These are phyloP conservation scores for Termitomyces sp. DNA, from an alignment of 768 basidiomycete species.

Conservation along the genomic window DNA sequence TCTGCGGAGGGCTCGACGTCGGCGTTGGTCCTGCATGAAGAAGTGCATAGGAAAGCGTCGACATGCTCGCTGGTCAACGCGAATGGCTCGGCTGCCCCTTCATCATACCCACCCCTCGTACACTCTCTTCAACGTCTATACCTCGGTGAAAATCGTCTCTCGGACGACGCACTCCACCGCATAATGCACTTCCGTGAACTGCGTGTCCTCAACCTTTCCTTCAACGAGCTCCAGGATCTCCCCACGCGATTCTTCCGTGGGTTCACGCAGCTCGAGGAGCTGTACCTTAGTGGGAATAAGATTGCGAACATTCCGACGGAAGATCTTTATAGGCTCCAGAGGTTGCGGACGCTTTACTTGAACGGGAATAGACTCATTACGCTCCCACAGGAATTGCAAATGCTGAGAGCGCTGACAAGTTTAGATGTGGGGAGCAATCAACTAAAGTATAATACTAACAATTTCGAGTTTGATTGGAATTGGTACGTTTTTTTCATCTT, in stretches of 20 bases:
- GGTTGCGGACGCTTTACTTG: conserved; percentile 71
- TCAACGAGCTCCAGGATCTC: conserved; percentile 90
- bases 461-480: conserved; percentile 99
- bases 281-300: conserved; percentile 96
- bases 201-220: conserved; percentile 82
- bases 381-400: conserved; percentile 84
- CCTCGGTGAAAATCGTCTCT: conserved; percentile 85
- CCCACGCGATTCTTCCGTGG: conserved; percentile 72
- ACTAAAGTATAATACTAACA: conserved; percentile 95
- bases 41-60: conserved; percentile 25
- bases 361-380: conserved; percentile 95
- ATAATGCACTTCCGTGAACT: conserved; percentile 75
- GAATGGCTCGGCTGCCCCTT: conserved; percentile 4
- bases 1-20: neutral
- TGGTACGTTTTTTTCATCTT: conserved; percentile 51
- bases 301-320: conserved; percentile 86
- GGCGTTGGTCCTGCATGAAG: conserved; percentile 16
- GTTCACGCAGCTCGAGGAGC: conserved; percentile 66
- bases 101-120: conserved; percentile 35
- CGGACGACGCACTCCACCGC: conserved; percentile 71
- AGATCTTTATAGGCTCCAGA: conserved; percentile 68
- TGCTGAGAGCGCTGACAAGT: conserved; percentile 69
- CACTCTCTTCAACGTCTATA: conserved; percentile 72
- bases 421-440: conserved; percentile 93
- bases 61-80: conserved; percentile 18